Percentiles rank a stretch among this genome's conserved stretches.
phyloP scores from a whole-genome alignment of 2,329 filamentous ascomycete species.

The Neonectria magnoliae region DNA sequence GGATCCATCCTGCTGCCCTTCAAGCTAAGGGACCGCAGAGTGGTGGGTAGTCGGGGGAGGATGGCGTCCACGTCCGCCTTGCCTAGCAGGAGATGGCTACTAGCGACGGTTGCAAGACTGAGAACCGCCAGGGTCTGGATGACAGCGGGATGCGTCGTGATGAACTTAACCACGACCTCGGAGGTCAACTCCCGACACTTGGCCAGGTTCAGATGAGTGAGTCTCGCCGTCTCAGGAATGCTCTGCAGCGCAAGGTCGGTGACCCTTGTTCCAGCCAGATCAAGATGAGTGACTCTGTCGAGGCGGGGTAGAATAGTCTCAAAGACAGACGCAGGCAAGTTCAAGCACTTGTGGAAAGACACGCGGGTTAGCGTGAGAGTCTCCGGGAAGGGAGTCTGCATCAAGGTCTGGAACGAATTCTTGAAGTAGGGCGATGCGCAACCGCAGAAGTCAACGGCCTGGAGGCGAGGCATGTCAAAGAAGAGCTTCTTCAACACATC shows the following conservation, averaged over 20 bases:
- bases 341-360: constrained; percentile 82
- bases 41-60: constrained; percentile 71
- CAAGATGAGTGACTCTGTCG: constrained; percentile 76
- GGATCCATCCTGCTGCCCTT: constrained; percentile 77
- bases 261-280: constrained; percentile 81
- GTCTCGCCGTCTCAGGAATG: constrained; percentile 75
- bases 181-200: constrained; percentile 78
- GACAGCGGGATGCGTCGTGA: constrained; percentile 76
- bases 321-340: constrained; percentile 73
- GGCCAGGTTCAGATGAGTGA: constrained; percentile 82
- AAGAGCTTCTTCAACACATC: constrained; percentile 77
- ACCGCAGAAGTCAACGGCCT: constrained; percentile 80
- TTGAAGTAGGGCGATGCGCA: constrained; percentile 76
- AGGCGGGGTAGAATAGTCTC: constrained; percentile 78
- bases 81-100: constrained; percentile 76
- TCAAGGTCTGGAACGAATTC: constrained; percentile 67
- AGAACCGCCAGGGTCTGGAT: constrained; percentile 72
- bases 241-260: constrained; percentile 75
- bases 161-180: constrained; percentile 73
- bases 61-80: constrained; percentile 72
- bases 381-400: constrained; percentile 63
- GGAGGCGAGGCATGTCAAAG: constrained; percentile 69
- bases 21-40: constrained; percentile 78
- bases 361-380: constrained; percentile 71
- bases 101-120: constrained; percentile 77